These are phyloP conservation scores for Crithidia bombi DNA, from an alignment of 208 protist species.

Conservation along the genomic window DNA sequence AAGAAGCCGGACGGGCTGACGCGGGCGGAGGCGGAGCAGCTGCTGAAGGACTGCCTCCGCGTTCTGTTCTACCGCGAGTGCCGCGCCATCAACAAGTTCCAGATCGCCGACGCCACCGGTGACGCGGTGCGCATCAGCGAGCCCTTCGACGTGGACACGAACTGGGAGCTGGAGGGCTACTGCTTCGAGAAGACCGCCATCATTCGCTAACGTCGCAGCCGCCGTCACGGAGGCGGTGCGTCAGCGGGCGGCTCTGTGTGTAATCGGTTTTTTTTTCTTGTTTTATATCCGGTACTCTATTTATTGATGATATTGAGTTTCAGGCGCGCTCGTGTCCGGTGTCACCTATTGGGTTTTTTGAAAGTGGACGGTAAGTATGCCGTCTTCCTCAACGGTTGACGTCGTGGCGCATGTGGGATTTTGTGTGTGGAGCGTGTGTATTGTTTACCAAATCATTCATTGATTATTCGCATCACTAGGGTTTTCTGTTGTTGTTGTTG, in stretches of 20 bases:
- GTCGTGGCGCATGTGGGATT: too few relatives aligned
- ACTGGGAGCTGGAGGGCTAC: slow-evolving; percentile 93
- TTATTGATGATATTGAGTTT: too few relatives aligned
- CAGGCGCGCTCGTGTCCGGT: too few relatives aligned
- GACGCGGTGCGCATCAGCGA: slow-evolving; percentile 82
- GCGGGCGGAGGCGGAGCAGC: slow-evolving; percentile 82
- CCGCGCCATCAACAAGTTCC: slow-evolving; percentile 95
- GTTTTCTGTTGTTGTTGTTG: too few relatives aligned
- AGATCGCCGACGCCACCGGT: slow-evolving; percentile 86
- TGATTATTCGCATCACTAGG: too few relatives aligned
- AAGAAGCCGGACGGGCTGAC: slow-evolving; percentile 73
- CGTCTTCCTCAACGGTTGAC: too few relatives aligned
- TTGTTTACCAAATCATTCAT: too few relatives aligned
- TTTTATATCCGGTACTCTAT: too few relatives aligned
- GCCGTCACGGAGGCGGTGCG: not conserved
- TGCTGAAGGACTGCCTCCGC: slow-evolving; percentile 93
- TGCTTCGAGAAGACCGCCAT: slow-evolving; percentile 88
- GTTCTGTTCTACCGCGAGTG: slow-evolving; percentile 98
- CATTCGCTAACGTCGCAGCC: slow-evolving; percentile 55
- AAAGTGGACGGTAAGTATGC: too few relatives aligned
- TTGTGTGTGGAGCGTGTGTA: too few relatives aligned
- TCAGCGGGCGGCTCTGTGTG: not conserved
- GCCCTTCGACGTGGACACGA: slow-evolving; percentile 93
- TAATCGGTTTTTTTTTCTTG: not conserved
- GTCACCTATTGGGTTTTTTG: too few relatives aligned